These are phyloP conservation scores for Jamesozyma gamospora DNA, from an alignment of 805 yeast species.

Conservation along the genomic window DNA sequence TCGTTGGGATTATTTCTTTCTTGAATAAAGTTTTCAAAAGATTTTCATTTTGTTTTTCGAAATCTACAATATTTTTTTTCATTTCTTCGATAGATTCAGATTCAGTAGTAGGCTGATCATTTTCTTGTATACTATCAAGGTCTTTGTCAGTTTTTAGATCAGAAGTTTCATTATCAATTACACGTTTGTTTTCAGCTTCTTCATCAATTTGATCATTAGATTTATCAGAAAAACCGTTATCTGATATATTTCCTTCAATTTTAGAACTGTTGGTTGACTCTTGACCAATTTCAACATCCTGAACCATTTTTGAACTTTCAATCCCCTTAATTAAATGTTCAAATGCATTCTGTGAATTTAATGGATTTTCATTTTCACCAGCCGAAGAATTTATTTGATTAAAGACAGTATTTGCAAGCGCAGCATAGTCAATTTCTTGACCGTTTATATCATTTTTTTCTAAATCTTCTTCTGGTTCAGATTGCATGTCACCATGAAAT, in stretches of 20 bases:
- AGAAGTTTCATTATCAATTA: too few relatives aligned
- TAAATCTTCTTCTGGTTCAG: neutral
- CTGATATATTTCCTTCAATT: neutral
- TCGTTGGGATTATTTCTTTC: too few relatives aligned
- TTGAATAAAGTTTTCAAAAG: neutral
- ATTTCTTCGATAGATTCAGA: neutral
- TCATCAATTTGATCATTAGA: neutral
- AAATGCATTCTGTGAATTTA: neutral
- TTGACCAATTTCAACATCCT: too few relatives aligned
- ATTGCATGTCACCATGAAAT: neutral
- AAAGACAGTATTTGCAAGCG: neutral
- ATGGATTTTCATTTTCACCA: neutral
- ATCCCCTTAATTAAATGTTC: neutral
- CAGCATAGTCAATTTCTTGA: neutral
- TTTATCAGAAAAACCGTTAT: neutral
- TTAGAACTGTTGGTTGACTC: too few relatives aligned
- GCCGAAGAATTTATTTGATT: constrained; percentile 1
- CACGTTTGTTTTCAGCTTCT: too few relatives aligned
- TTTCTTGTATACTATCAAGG: too few relatives aligned
- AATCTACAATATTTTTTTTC: neutral
- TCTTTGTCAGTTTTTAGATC: too few relatives aligned
- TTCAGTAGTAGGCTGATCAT: too few relatives aligned
- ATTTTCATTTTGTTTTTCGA: neutral
- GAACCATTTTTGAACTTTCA: neutral
- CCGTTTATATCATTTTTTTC: neutral